These are phyloP conservation scores for Casaregolazyma lundiana DNA, from an alignment of 1,139 yeast species.

Conservation along the genomic window DNA sequence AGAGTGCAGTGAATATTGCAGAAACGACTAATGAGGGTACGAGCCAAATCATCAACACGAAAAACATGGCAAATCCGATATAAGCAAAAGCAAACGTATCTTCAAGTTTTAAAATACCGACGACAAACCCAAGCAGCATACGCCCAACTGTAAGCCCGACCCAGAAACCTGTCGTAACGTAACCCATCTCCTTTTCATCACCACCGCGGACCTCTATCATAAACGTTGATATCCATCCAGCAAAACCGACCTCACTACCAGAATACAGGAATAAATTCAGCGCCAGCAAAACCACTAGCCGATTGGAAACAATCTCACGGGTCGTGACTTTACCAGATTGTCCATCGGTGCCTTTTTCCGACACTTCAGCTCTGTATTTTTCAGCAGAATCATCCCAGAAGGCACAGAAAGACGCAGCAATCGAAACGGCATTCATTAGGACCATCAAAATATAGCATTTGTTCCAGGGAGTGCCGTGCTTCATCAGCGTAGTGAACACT, in stretches of 20 bases:
- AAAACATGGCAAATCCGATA: slow-evolving; percentile 18
- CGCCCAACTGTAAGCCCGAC: slow-evolving; percentile 64
- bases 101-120: slow-evolving; percentile 21
- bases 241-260: slow-evolving; percentile 64
- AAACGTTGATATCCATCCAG: slow-evolving; percentile 69
- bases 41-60: slow-evolving; percentile 25
- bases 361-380: slow-evolving; percentile 11
- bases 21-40: slow-evolving; percentile 24
- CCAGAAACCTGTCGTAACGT: slow-evolving; percentile 70
- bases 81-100: slow-evolving; percentile 22
- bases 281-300: slow-evolving; percentile 54
- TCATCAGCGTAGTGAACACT: slow-evolving; percentile 50
- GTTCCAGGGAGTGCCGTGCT: slow-evolving; percentile 49
- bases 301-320: slow-evolving; percentile 36
- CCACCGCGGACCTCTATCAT: slow-evolving; percentile 54
- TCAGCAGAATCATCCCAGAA: slow-evolving; percentile 22
- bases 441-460: slow-evolving; percentile 47
- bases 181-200: slow-evolving; percentile 45
- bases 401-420: slow-evolving; percentile 13
- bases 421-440: slow-evolving; percentile 36
- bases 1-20: slow-evolving; percentile 40
- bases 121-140: slow-evolving; percentile 39
- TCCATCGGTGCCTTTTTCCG: slow-evolving; percentile 4
- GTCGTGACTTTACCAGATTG: not conserved
- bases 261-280: slow-evolving; percentile 58